phyloP scores from a whole-genome alignment of 345 rosid species.

The Camelina laxa region DNA sequence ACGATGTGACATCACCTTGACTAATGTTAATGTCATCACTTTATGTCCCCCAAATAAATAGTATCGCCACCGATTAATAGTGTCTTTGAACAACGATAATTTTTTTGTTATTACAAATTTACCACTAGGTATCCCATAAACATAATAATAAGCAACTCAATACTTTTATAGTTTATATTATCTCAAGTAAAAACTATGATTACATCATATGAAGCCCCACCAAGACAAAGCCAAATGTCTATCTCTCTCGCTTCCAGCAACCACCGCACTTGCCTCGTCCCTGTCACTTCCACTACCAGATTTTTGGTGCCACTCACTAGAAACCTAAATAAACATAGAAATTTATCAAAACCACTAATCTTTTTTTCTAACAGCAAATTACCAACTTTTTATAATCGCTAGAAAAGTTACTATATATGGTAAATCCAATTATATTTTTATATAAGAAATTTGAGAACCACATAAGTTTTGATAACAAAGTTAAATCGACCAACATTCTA shows the following conservation, averaged over 20 bases:
- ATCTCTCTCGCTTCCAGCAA: constrained; percentile 27
- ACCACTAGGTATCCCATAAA: background rate
- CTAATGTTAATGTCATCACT: constrained; percentile 32
- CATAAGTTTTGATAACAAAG: background rate
- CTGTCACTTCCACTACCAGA: constrained; percentile 31
- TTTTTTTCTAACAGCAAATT: background rate
- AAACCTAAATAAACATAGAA: background rate
- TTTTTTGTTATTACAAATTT: too few species aligned
- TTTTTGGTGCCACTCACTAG: constrained; percentile 22
- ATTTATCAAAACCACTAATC: background rate
- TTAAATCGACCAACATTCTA: background rate
- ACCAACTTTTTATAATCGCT: background rate
- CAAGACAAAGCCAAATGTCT: constrained; percentile 37
- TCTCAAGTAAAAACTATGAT: constrained; percentile 16
- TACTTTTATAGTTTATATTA: background rate
- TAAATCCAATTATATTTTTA: background rate
- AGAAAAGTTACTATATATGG: background rate
- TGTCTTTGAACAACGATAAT: background rate
- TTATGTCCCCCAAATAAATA: background rate
- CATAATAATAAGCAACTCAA: background rate
- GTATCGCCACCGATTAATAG: background rate
- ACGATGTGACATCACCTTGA: constrained; percentile 31
- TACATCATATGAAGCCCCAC: constrained; percentile 19
- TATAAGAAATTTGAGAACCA: background rate
- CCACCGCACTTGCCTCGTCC: constrained; percentile 42